Evolutionary conservation across 2,329 filamentous ascomycete species (phyloP).

Genomic region (Penicillium fuscoglaucum): DNA sequence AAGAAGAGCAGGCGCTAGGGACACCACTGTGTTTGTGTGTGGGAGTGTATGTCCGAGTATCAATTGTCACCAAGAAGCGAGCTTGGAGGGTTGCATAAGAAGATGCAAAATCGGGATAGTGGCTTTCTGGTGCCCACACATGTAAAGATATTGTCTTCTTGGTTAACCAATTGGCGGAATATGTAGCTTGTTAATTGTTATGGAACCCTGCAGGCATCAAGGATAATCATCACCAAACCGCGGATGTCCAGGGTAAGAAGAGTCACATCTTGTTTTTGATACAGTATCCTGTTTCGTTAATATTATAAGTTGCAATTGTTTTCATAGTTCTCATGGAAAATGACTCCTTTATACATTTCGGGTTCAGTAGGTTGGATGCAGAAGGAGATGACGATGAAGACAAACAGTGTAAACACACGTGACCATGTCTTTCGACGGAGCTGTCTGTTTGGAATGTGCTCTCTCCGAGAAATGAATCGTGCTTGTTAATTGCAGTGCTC

Average conservation of each 20-base stretch:
- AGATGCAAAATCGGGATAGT: not conserved
- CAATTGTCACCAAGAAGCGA: not conserved
- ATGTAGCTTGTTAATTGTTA: not conserved
- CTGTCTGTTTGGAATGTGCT: conserved; percentile 1
- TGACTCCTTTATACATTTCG: not conserved
- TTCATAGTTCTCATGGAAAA: not conserved
- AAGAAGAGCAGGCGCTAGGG: not conserved
- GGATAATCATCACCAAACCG: not conserved
- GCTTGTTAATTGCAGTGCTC: conserved; percentile 8
- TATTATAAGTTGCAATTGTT: not conserved
- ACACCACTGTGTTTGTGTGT: not conserved
- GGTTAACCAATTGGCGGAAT: not conserved
- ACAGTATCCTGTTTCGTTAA: not conserved
- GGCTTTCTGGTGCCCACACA: not conserved
- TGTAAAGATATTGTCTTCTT: not conserved
- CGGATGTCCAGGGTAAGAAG: not conserved
- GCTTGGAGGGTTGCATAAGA: not conserved
- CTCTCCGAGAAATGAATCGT: not conserved
- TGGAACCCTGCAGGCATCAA: not conserved
- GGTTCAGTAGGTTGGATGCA: not conserved
- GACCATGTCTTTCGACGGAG: conserved; percentile 21
- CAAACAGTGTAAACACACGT: conserved; percentile 37
- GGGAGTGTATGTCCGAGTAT: not conserved
- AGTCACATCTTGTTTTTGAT: not conserved
- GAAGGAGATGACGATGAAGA: conserved; percentile 14